These are phyloP conservation scores for Syzygium oleosum DNA, from an alignment of 345 rosid species.

Conservation along the genomic window DNA sequence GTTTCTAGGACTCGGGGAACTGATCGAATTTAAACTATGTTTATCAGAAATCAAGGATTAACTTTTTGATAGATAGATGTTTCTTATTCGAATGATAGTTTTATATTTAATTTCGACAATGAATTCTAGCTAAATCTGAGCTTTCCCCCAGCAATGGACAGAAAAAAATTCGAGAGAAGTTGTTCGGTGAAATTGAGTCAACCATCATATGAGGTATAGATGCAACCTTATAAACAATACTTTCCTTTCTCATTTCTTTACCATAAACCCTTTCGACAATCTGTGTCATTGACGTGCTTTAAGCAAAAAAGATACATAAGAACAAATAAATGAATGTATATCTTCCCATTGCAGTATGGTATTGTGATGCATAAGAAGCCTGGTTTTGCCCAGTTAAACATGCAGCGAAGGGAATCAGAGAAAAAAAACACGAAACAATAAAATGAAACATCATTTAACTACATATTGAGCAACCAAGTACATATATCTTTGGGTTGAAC, in stretches of 20 bases:
- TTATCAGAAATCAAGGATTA: background rate
- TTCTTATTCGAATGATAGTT: background rate
- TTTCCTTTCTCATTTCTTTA: too few relatives aligned
- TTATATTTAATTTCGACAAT: background rate
- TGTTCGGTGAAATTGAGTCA: background rate
- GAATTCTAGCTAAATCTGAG: background rate
- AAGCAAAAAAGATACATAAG: too few relatives aligned
- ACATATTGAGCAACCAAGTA: background rate
- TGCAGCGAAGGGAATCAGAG: too few relatives aligned
- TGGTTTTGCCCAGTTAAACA: too few relatives aligned
- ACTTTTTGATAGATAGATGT: background rate
- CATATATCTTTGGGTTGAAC: background rate
- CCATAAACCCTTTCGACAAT: too few relatives aligned
- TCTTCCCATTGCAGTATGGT: too few relatives aligned
- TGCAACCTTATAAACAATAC: background rate
- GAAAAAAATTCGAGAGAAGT: background rate
- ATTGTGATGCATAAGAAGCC: too few relatives aligned
- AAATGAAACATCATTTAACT: background rate
- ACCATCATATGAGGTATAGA: background rate
- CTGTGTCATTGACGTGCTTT: too few relatives aligned
- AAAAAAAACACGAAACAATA: too few relatives aligned
- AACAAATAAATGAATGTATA: too few relatives aligned
- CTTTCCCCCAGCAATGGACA: background rate
- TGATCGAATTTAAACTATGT: background rate
- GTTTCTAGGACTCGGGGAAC: background rate